Conservation (phyloP, 116 monocot genomes). For the Dioscorea cayenensis region DNA sequence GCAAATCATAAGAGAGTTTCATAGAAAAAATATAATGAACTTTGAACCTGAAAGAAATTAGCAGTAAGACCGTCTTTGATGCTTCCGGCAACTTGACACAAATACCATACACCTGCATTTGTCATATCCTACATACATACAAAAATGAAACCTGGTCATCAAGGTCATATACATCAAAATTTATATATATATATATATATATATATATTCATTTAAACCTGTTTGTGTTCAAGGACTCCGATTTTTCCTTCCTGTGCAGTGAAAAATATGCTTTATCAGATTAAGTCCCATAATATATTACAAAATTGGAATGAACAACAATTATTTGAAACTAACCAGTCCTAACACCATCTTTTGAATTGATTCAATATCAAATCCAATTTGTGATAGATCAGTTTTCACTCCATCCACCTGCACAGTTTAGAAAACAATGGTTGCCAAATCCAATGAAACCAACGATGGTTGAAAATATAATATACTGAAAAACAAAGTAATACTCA, state of each 20-base stretch:
- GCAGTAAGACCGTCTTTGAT: conserved; percentile 59
- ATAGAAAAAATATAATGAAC: not conserved
- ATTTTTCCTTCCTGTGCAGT: conserved; percentile 68
- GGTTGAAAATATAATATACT: not conserved
- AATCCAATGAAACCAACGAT: conserved; percentile 1
- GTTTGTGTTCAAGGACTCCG: conserved; percentile 71
- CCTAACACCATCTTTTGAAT: conserved; percentile 69
- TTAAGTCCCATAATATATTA: not conserved
- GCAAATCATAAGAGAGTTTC: not conserved
- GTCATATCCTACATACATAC: conserved; percentile 43
- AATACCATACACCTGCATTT: conserved; percentile 69
- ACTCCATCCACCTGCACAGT: conserved; percentile 60
- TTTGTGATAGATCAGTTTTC: conserved; percentile 73
- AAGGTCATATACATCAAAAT: not conserved
- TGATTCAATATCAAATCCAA: conserved; percentile 79
- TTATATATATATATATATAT: no score
- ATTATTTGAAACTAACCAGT: conserved; percentile 41
- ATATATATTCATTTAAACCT: conserved; percentile 47
- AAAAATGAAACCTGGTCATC: not conserved
- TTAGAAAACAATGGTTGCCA: no score
- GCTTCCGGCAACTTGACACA: conserved; percentile 71
- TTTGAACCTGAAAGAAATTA: conserved; percentile 59
- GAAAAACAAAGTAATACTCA: no score
- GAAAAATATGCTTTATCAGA: not conserved
- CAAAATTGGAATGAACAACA: not conserved